Percentiles rank a stretch among this genome's conserved stretches.
Conservation (phyloP, 441 rosid genomes). For the Pelargonium fulgidum region DNA sequence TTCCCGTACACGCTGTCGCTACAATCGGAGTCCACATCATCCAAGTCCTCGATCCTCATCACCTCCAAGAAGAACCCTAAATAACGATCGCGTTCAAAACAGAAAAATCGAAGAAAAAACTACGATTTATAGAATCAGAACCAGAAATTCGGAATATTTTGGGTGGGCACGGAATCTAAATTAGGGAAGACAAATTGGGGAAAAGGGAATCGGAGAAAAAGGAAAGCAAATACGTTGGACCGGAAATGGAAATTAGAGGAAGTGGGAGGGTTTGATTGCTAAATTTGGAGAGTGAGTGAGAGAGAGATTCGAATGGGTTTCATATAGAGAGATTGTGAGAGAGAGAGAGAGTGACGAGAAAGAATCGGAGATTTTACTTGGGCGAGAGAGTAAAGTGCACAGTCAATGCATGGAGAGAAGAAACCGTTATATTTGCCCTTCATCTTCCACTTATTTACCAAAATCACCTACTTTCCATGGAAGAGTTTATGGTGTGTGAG, state of each 20-base stretch:
- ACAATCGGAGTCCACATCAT: slow-evolving; percentile 29
- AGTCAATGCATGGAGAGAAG: too few relatives aligned
- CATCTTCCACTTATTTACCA: too few relatives aligned
- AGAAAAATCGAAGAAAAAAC: not conserved
- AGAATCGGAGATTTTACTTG: too few relatives aligned
- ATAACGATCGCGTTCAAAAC: not conserved
- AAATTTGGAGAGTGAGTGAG: not conserved
- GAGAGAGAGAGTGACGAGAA: too few relatives aligned
- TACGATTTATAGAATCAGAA: not conserved
- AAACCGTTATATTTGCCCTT: too few relatives aligned
- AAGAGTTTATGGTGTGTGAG: too few relatives aligned
- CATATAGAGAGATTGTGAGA: too few relatives aligned
- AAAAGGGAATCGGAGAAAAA: not conserved
- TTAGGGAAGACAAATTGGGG: not conserved
- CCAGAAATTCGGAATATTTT: not conserved
- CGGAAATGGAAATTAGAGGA: not conserved
- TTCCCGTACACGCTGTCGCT: slow-evolving; percentile 18
- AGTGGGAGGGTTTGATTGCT: not conserved
- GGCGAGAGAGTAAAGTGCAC: too few relatives aligned
- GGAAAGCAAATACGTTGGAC: not conserved
- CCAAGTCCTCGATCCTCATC: slow-evolving; percentile 55
- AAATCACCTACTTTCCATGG: too few relatives aligned
- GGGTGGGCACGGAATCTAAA: slow-evolving; percentile 3
- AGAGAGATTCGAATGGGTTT: not conserved
- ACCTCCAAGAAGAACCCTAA: not conserved